Conservation (phyloP, 2,329 filamentous ascomycete genomes). For the Thelonectria olida region DNA sequence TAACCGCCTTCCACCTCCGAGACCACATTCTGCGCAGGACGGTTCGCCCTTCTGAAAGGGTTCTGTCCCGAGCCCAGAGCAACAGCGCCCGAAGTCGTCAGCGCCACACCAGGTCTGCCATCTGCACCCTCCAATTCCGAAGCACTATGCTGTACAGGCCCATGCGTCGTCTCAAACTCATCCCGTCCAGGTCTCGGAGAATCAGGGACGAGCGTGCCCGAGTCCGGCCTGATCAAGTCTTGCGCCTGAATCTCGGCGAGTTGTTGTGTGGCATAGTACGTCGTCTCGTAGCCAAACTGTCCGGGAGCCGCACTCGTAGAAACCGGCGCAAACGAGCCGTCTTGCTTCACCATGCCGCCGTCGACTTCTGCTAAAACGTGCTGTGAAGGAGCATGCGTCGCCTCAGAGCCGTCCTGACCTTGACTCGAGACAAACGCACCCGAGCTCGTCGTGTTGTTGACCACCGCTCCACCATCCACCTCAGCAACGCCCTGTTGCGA, state of each 20-base stretch:
- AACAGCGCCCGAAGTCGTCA: neutral
- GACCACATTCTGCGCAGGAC: neutral
- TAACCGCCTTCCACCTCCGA: neutral
- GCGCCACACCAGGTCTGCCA: no score
- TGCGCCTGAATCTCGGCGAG: neutral
- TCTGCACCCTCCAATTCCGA: no score
- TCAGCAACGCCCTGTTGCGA: neutral
- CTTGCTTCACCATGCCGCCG: neutral
- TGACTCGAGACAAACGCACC: neutral
- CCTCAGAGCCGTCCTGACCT: neutral
- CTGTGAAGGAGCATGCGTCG: neutral
- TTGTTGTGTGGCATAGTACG: neutral
- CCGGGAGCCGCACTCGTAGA: no score
- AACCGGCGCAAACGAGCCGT: neutral
- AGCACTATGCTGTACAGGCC: neutral
- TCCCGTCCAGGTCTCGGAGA: neutral
- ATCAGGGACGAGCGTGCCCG: neutral
- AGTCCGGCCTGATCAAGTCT: neutral
- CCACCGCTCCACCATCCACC: conserved; percentile 1
- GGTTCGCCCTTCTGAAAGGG: no score
- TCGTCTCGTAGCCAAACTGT: neutral
- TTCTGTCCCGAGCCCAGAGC: no score
- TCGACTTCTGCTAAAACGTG: neutral
- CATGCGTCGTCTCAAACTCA: neutral
- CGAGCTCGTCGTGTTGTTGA: neutral